A percentile compares a stretch with the other conserved stretches of the same genome.
phyloP scores from a whole-genome alignment of 1,284 basidiomycete species.

The Boletus sp. region DNA sequence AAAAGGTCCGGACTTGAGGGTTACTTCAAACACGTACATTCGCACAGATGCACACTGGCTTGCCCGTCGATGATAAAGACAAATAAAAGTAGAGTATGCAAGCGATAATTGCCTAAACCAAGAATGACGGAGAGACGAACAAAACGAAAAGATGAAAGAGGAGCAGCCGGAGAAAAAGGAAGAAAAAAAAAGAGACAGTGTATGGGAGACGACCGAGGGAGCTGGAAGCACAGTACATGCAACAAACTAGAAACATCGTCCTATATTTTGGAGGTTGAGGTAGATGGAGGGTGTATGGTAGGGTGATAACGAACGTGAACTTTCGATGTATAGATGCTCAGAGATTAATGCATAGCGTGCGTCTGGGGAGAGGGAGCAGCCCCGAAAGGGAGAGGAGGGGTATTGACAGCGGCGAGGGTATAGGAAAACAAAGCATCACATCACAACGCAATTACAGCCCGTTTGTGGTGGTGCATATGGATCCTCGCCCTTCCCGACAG shows the following conservation, averaged over 20 bases:
- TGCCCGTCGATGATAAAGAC: slow-evolving; percentile 32
- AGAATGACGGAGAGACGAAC: slow-evolving; percentile 11
- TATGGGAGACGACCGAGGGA: slow-evolving; percentile 7
- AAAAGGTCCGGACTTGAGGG: slow-evolving; percentile 3
- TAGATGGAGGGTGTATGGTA: slow-evolving; percentile 27
- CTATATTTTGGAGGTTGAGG: slow-evolving; percentile 25
- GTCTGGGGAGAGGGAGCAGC: slow-evolving; percentile 1
- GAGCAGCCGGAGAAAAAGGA: background rate
- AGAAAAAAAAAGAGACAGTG: slow-evolving; percentile 5
- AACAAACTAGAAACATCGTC: slow-evolving; percentile 28
- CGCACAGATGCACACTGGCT: slow-evolving; percentile 26
- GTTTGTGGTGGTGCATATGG: slow-evolving; percentile 72
- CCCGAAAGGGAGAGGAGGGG: slow-evolving; percentile 17
- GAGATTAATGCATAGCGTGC: slow-evolving; percentile 19
- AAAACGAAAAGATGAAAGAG: background rate
- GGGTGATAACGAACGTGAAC: slow-evolving; percentile 28
- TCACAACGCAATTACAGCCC: slow-evolving; percentile 33
- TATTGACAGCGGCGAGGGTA: slow-evolving; percentile 35
- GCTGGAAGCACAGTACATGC: slow-evolving; percentile 24
- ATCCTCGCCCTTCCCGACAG: slow-evolving; percentile 83
- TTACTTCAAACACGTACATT: slow-evolving; percentile 32
- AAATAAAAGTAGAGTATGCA: slow-evolving; percentile 31
- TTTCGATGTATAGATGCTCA: slow-evolving; percentile 20
- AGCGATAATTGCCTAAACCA: slow-evolving; percentile 22
- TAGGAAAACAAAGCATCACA: slow-evolving; percentile 30